Conservation (phyloP, 2,329 filamentous ascomycete species). For the Sphaceloma murrayae region DNA sequence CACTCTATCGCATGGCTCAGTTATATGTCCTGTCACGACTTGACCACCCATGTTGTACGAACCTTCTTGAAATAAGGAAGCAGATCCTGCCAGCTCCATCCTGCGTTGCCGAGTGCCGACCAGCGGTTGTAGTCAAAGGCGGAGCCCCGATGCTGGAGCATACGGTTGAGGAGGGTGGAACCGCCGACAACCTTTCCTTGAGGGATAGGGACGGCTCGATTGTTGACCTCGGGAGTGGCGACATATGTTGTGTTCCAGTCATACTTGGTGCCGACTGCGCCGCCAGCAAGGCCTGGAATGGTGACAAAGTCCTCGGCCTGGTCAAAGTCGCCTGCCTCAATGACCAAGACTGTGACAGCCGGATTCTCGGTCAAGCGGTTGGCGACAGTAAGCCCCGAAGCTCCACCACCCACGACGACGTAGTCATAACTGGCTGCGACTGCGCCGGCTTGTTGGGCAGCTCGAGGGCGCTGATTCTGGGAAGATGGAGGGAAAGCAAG, state of each 20-base stretch:
- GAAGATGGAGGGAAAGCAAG: conserved; percentile 3
- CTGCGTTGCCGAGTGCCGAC: conserved; percentile 48
- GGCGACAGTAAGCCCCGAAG: conserved; percentile 26
- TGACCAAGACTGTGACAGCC: conserved; percentile 25
- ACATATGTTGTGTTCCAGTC: conserved; percentile 26
- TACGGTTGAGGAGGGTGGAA: conserved; percentile 28
- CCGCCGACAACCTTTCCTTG: conserved; percentile 28
- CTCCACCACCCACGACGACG: conserved; percentile 26
- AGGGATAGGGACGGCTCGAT: conserved; percentile 21
- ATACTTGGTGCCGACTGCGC: conserved; percentile 23
- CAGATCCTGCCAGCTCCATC: conserved; percentile 48
- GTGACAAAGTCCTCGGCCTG: conserved; percentile 21
- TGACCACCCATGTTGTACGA: no score
- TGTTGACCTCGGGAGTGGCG: conserved; percentile 24
- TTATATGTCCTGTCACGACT: no score
- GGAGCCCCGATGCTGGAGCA: conserved; percentile 24
- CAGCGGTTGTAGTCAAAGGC: conserved; percentile 43
- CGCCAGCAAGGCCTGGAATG: conserved; percentile 25
- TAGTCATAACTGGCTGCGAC: conserved; percentile 17
- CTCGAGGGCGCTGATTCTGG: conserved; percentile 1
- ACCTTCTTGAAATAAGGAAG: conserved; percentile 32
- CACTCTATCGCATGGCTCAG: conserved; percentile 29
- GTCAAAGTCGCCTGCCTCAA: conserved; percentile 27
- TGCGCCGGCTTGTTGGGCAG: neutral
- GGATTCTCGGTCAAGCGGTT: conserved; percentile 27